These are phyloP conservation scores for Rhododendron mucronatum DNA, from an alignment of 148 eudicot genomes.

Conservation along the genomic window DNA sequence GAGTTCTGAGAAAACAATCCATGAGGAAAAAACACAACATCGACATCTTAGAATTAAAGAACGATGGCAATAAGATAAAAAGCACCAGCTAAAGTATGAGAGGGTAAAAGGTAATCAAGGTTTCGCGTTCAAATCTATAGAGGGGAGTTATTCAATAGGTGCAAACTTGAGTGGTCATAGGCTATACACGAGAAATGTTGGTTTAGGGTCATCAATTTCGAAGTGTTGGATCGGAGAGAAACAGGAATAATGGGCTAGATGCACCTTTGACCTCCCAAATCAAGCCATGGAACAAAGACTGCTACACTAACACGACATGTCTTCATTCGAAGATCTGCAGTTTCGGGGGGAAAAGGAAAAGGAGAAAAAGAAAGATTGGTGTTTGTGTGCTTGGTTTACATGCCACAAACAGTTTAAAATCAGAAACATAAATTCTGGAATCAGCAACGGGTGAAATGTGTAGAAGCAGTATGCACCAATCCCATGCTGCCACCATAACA, in stretches of 20 bases:
- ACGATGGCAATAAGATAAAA: background rate
- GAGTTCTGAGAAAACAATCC: constrained; percentile 28
- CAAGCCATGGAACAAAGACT: background rate
- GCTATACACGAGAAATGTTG: background rate
- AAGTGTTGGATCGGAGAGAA: background rate
- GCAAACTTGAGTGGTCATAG: constrained; percentile 6
- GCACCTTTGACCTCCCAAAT: background rate
- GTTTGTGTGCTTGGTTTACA: background rate
- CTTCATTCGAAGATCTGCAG: background rate
- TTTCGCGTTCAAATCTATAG: background rate
- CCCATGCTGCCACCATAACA: constrained; percentile 28
- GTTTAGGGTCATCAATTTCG: background rate
- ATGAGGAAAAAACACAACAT: background rate
- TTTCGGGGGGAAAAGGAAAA: background rate
- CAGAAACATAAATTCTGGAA: constrained; percentile 7
- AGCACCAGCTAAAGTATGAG: background rate
- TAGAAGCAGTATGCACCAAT: constrained; percentile 22
- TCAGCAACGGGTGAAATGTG: constrained; percentile 20
- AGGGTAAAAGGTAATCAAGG: background rate
- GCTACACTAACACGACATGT: background rate
- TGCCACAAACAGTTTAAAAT: background rate
- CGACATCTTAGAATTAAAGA: background rate
- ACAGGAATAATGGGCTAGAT: background rate
- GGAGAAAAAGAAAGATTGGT: background rate
- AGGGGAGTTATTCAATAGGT: background rate